These are phyloP conservation scores for Xylariaceae sp. DNA, from an alignment of 2,329 filamentous ascomycete species.

Conservation along the genomic window DNA sequence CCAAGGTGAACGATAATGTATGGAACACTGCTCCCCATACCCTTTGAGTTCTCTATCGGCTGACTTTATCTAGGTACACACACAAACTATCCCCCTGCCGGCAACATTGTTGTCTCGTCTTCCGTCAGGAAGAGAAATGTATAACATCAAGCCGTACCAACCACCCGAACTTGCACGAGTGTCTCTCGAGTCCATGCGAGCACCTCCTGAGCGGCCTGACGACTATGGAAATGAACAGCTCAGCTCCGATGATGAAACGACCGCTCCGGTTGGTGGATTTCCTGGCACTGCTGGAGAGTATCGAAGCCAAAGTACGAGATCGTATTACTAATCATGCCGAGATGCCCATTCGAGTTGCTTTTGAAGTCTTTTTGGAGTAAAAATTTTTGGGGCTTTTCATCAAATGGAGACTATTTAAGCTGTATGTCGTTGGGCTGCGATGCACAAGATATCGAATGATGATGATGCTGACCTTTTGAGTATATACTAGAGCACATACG, in stretches of 20 bases:
- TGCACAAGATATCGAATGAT: no score
- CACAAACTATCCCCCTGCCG: constrained; percentile 69
- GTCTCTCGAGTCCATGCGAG: constrained; percentile 59
- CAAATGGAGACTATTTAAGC: no score
- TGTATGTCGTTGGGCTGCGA: no score
- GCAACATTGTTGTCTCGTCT: constrained; percentile 71
- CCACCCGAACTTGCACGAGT: constrained; percentile 62
- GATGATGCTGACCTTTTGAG: no score
- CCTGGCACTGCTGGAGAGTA: constrained; percentile 26
- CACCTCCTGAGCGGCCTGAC: constrained; percentile 45
- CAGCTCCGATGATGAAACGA: constrained; percentile 44
- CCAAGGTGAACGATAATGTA: constrained; percentile 87
- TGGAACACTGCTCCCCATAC: no score
- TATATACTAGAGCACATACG: no score
- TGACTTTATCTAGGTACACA: constrained; percentile 14
- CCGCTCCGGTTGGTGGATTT: constrained; percentile 25
- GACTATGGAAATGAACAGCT: constrained; percentile 35
- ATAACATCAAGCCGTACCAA: constrained; percentile 64
- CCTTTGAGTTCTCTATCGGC: no score
- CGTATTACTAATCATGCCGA: constrained; percentile 33
- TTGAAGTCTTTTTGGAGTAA: no score
- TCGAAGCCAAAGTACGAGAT: constrained; percentile 26
- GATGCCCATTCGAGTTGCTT: no score
- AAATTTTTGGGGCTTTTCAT: no score
- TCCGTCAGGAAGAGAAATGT: constrained; percentile 85